These are phyloP conservation scores for Penicillium manginii DNA, from an alignment of 495 filamentous ascomycete genomes.

Conservation along the genomic window DNA sequence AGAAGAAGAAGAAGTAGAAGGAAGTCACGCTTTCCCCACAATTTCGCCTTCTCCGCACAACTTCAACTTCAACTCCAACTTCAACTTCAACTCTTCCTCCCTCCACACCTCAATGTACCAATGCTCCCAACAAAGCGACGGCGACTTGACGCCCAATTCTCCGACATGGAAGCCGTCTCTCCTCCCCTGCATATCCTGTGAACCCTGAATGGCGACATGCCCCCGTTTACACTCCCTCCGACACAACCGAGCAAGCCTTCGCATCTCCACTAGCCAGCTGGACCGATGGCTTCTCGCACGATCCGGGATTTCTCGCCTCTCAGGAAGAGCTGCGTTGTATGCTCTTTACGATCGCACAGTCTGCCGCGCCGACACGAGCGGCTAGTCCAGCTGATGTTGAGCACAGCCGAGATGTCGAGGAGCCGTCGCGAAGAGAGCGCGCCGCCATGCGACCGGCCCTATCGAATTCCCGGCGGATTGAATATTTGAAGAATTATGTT, in stretches of 20 bases:
- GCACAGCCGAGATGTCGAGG: conserved; percentile 4
- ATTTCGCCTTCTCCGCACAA: too few species aligned
- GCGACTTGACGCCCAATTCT: conserved; percentile 9
- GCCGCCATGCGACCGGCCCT: conserved; percentile 24
- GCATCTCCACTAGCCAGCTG: conserved; percentile 31
- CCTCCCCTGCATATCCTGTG: conserved; percentile 6
- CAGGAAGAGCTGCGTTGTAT: conserved; percentile 44
- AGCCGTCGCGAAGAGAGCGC: conserved; percentile 5
- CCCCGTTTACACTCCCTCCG: conserved; percentile 23
- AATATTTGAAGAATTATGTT: conserved; percentile 51
- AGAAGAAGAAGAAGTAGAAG: too few species aligned
- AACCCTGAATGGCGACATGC: conserved; percentile 14
- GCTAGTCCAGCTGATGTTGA: conserved; percentile 21
- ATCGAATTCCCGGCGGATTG: conserved; percentile 31
- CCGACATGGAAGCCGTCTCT: conserved; percentile 3
- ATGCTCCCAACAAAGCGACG: conserved; percentile 14
- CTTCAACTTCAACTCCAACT: not conserved
- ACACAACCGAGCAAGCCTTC: conserved; percentile 25
- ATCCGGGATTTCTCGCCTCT: conserved; percentile 42
- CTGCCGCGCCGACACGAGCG: conserved; percentile 34
- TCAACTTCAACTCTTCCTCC: not conserved
- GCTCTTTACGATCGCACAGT: conserved; percentile 41
- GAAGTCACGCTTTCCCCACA: too few species aligned
- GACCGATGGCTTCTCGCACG: conserved; percentile 42
- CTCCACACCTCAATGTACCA: not conserved